A percentile compares a stretch with the other conserved stretches of the same genome.
Evolutionary conservation across 208 protist species (phyloP).

Genomic region (Wallacemonas rigidus): DNA sequence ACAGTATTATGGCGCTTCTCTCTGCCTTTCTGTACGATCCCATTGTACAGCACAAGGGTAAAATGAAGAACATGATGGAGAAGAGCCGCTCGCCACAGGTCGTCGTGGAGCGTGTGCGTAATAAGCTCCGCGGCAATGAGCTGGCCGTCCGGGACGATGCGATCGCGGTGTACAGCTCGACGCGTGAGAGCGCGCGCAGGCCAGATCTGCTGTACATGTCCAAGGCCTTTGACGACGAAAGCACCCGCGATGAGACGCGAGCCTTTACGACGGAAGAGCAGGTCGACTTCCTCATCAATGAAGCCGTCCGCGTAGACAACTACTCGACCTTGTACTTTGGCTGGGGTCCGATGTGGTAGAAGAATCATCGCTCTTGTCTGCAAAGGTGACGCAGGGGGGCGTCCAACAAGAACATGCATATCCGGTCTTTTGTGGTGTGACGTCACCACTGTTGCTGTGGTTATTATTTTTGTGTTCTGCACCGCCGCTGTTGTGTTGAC

Average conservation of each 20-base stretch:
- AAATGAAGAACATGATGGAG: constrained; percentile 98
- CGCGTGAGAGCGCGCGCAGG: constrained; percentile 66
- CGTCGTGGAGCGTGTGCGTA: constrained; percentile 96
- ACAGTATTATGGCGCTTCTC: constrained; percentile 99
- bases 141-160: constrained; percentile 83
- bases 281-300: constrained; percentile 88
- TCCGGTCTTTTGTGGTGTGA: too few species aligned
- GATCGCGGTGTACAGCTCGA: constrained; percentile 82
- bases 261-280: constrained; percentile 70
- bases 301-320: constrained; percentile 88
- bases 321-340: constrained; percentile 91
- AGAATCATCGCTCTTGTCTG: too few species aligned
- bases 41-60: constrained; percentile 96
- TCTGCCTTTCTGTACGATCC: constrained; percentile 99
- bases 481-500: neutral
- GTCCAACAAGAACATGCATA: too few species aligned
- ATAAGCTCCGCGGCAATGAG: constrained; percentile 99
- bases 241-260: constrained; percentile 43
- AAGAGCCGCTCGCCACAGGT: constrained; percentile 86
- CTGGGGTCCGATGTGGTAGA: constrained; percentile 90
- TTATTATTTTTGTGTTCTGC: constrained; percentile 2
- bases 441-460: constrained; percentile 7
- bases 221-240: constrained; percentile 84
- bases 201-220: constrained; percentile 91
- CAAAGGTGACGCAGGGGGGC: too few species aligned